Evolutionary conservation across 140 eudicot genomes (phyloP), one percentile per base, ranked within the genome.

Genomic region (Erigeron philadelphicus): DNA sequence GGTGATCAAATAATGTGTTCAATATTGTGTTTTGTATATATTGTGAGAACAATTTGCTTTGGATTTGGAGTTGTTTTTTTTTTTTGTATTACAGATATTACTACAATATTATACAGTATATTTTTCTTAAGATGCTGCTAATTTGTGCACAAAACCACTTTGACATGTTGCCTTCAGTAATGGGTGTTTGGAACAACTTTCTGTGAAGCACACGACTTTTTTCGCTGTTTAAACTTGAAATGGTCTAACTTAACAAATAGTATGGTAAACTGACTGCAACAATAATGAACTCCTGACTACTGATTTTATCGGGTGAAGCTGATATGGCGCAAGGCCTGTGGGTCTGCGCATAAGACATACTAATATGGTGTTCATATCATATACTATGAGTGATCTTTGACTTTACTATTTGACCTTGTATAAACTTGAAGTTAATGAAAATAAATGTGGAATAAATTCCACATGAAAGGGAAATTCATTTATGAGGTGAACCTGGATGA

Each of bases 1-100:
- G 45, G 58, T 56, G 58, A 65, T 59, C 43, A 17, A 78, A 72
- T 78, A 78, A 78, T 71, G 43, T 78, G 61, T 71, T 71, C 18
- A 52, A n/a, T 78, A 13, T 72, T 49, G 58, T 72, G 81, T 78
- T 66, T 48, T 77, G 78, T 78, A 78, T 23, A 78, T 78, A 78
- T 48, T 72, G 82, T 66, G 74, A 78, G 74, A 43, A 76, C 75
- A 61, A 50, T 70, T 53, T 70, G 18, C 3, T 76, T 70, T 62
- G 67, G 45, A 49, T 57, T 78, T 72, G 66, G 52, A 68, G 15
- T 72, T 72, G 78, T 59, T 63, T 72, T 15, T 3, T 3, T 54
- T 31, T 16, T 56, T 52, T 77, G 8, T 56, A 40, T 21, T 21
- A 49, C 57, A 48, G 62, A 64, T 45, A 76, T 61, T 71, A 55